Evolutionary conservation across 2,329 filamentous ascomycete species (phyloP).

Genomic region (Dendryphion nanum): DNA sequence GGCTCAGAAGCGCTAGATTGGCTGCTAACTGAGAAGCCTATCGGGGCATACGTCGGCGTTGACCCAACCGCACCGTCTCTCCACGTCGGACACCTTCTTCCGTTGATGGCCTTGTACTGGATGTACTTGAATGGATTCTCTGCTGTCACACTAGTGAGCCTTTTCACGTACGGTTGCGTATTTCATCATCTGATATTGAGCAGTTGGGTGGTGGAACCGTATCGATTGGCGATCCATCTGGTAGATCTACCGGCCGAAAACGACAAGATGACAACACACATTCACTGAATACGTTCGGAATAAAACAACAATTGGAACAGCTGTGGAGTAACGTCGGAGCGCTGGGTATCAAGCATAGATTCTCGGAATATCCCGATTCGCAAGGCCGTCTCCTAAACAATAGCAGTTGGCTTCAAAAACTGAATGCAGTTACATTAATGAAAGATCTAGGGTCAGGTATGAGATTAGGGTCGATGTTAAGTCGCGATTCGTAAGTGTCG

Average conservation of each 20-base stretch:
- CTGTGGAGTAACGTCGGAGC: slow-evolving; percentile 72
- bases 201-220: slow-evolving; percentile 71
- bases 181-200: slow-evolving; percentile 28
- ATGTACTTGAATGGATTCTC: slow-evolving; percentile 74
- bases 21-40: slow-evolving; percentile 63
- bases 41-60: slow-evolving; percentile 76
- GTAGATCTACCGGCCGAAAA: slow-evolving; percentile 62
- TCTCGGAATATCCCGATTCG: slow-evolving; percentile 63
- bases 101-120: slow-evolving; percentile 83
- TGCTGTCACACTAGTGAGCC: slow-evolving; percentile 59
- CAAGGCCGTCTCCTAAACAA: slow-evolving; percentile 75
- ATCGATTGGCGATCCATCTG: slow-evolving; percentile 76
- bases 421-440: slow-evolving; percentile 72
- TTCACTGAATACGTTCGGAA: slow-evolving; percentile 64
- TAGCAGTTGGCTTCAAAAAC: slow-evolving; percentile 73
- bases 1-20: slow-evolving; percentile 57
- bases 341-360: slow-evolving; percentile 65
- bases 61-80: slow-evolving; percentile 79
- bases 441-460: slow-evolving; percentile 70
- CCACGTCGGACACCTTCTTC: slow-evolving; percentile 77
- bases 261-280: slow-evolving; percentile 53
- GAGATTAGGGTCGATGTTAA: slow-evolving; percentile 82
- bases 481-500: slow-evolving; percentile 74
- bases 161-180: slow-evolving; percentile 5
- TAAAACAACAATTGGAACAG: slow-evolving; percentile 67